Conservation (phyloP, 176 grass and related monocot species). For the Oryza officinalis region DNA sequence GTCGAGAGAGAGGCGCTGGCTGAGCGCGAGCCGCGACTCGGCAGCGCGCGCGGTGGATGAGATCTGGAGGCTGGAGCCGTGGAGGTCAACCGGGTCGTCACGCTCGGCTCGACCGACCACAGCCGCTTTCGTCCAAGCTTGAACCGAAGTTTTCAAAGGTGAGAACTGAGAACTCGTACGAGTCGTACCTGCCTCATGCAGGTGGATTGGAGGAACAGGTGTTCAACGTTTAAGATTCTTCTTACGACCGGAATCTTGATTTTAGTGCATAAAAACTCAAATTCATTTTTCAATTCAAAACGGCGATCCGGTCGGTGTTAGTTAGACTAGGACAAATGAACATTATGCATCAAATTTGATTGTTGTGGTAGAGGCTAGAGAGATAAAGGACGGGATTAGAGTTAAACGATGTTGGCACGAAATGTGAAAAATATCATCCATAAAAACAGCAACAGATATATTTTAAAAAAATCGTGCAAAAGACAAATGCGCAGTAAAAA, state of each 20-base stretch:
- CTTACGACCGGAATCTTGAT: background rate
- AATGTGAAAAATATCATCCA: background rate
- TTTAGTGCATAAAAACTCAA: background rate
- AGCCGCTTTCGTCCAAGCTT: constrained; percentile 4
- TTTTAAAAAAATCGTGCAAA: too few relatives aligned
- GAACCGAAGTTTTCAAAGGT: constrained; percentile 3
- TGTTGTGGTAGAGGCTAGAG: too few relatives aligned
- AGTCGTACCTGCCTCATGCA: background rate
- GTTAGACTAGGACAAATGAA: background rate
- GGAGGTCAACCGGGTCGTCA: constrained; percentile 37
- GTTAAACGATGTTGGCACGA: background rate
- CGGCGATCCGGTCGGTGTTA: too few relatives aligned
- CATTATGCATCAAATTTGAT: background rate
- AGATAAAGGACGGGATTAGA: too few relatives aligned
- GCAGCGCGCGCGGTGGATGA: background rate
- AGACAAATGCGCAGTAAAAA: too few relatives aligned
- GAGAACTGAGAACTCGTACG: background rate
- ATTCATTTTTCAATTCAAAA: too few relatives aligned
- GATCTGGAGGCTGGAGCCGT: too few relatives aligned
- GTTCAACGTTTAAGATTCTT: background rate
- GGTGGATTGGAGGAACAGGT: background rate
- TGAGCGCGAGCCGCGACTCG: too few relatives aligned
- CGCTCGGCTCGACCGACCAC: background rate
- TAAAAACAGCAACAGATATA: too few relatives aligned
- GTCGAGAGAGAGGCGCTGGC: background rate